Percentiles rank a stretch among this genome's conserved stretches.
Evolutionary conservation across 805 yeast species (phyloP).

Genomic region (Lachancea fermentati): DNA sequence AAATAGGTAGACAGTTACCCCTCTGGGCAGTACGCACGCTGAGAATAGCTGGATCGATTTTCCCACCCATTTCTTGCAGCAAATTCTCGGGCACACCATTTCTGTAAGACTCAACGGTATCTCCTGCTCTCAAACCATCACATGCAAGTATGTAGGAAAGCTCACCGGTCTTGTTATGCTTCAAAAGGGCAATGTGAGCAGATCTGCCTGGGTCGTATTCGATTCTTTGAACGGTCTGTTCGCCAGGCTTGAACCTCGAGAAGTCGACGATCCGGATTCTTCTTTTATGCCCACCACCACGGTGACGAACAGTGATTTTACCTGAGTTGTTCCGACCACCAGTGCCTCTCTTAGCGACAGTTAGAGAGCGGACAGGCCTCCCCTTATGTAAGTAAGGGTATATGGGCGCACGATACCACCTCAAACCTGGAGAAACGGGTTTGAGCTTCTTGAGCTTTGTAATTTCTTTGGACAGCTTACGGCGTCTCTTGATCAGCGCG

Average conservation of each 20-base stretch:
- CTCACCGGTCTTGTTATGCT: constrained; percentile 55
- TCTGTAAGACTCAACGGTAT: constrained; percentile 82
- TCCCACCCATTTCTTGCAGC: constrained; percentile 81
- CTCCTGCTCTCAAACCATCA: constrained; percentile 91
- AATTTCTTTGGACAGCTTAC: constrained; percentile 62
- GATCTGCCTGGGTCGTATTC: constrained; percentile 96
- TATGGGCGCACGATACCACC: constrained; percentile 84
- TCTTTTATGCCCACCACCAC: constrained; percentile 95
- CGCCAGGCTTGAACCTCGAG: constrained; percentile 59
- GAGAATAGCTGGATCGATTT: constrained; percentile 84
- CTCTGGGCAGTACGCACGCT: constrained; percentile 81
- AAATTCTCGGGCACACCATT: constrained; percentile 77
- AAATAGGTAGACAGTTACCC: constrained; percentile 91
- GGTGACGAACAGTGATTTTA: constrained; percentile 82
- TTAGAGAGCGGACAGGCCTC: constrained; percentile 68
- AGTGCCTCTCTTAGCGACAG: constrained; percentile 61
- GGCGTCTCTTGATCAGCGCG: constrained; percentile 60
- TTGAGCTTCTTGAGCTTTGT: constrained; percentile 70
- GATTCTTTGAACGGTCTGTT: constrained; percentile 74
- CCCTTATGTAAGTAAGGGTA: constrained; percentile 87
- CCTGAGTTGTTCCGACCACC: constrained; percentile 92
- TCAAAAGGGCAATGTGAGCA: constrained; percentile 83
- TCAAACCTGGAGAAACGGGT: constrained; percentile 78
- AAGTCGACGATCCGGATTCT: constrained; percentile 81
- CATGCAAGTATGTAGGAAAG: constrained; percentile 82